A percentile compares a stretch with the other conserved stretches of the same genome.
Conservation (phyloP, 2,329 filamentous ascomycete species). For the Cadophora gregata region DNA sequence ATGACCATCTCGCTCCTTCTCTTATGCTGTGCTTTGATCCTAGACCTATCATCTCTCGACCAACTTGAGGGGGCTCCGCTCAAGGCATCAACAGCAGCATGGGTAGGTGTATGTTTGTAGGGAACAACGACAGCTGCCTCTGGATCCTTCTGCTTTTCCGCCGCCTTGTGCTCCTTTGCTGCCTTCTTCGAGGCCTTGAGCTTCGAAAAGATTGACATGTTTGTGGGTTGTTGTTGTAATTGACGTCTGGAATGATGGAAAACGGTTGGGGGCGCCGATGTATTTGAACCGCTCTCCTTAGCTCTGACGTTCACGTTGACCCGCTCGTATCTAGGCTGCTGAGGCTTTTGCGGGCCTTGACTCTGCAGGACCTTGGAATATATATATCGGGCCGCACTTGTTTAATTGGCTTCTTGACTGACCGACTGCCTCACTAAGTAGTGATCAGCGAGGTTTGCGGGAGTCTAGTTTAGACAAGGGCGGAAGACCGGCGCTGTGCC, state of each 20-base stretch:
- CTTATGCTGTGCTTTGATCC: slow-evolving; percentile 43
- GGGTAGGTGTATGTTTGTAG: slow-evolving; percentile 66
- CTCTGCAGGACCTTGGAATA: slow-evolving; percentile 9
- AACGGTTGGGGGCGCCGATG: background rate
- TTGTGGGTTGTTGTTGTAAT: slow-evolving; percentile 14
- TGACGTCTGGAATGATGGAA: background rate
- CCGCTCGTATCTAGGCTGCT: slow-evolving; percentile 8
- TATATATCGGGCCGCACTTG: background rate
- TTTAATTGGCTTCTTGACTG: slow-evolving; percentile 3
- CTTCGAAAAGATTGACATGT: slow-evolving; percentile 63
- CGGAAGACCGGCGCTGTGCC: slow-evolving; percentile 3
- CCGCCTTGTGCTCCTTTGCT: slow-evolving; percentile 59
- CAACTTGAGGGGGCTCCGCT: slow-evolving; percentile 59
- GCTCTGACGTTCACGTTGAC: slow-evolving; percentile 4
- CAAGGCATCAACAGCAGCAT: slow-evolving; percentile 64
- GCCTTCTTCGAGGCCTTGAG: slow-evolving; percentile 59
- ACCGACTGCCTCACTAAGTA: background rate
- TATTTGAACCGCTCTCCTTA: slow-evolving; percentile 8
- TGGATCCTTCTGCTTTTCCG: slow-evolving; percentile 52
- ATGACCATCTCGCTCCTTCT: slow-evolving; percentile 40
- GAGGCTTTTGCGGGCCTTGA: slow-evolving; percentile 5
- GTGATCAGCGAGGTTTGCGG: background rate
- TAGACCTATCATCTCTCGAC: slow-evolving; percentile 48
- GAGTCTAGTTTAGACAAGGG: slow-evolving; percentile 5
- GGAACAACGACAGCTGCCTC: slow-evolving; percentile 46